Base-by-base conservation (phyloP, 2,329 filamentous ascomycete genomes). In the Cytospora chrysosperma region DNA sequence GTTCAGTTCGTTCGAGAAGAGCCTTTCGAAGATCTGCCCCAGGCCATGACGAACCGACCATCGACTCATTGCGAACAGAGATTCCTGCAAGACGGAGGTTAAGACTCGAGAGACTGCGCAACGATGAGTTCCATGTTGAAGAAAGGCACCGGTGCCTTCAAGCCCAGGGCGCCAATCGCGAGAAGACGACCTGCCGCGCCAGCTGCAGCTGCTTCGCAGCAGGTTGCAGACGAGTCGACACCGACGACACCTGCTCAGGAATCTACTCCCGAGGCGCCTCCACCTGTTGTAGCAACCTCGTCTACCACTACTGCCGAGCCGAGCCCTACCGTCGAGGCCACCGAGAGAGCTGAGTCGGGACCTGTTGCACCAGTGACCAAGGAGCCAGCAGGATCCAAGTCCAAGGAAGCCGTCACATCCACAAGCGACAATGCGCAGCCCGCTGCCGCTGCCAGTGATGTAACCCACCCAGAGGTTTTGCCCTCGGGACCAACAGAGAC, bases 51-150 rank as follows among this genome's bases (percentile, higher is more conserved):
- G 59, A 59, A 30, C 49, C 53, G 26, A 26, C 21, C 59, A n/a
- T 37, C 30, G 10, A 43, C 40, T 17, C 19, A 40, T 43, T 30
- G 26, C n/a, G n/a, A 55, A 56, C 63, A 55, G 40, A 51, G 37
- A 55, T 19, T 34, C 32, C 43, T 56, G 55, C 50, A 59, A 47
- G 59, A 65, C 63, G 63, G 63, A 62, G 63, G 63, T 49, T 65
- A 56, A 54, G 34, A 30, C 4, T 30, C 4, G 17, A 49, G 55
- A 26, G 32, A 55, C 13, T n/a, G 63, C 77, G n/a, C n/a, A 12
- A 81, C 77, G 69, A 88, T 90, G 80, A 86, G 83, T 77, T 84
- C 81, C 65, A 88, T 89, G 77, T 82, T 88, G 75, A 90, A 90
- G 77, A 90, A 91, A 76, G 81, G 81, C 69, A 77, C 81, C 63